A percentile compares a stretch with the other conserved stretches of the same genome.
These are phyloP conservation scores for Gaertneriomyces semiglobifer DNA, from an alignment of 192 early-diverging fungal genomes.

Conservation along the genomic window DNA sequence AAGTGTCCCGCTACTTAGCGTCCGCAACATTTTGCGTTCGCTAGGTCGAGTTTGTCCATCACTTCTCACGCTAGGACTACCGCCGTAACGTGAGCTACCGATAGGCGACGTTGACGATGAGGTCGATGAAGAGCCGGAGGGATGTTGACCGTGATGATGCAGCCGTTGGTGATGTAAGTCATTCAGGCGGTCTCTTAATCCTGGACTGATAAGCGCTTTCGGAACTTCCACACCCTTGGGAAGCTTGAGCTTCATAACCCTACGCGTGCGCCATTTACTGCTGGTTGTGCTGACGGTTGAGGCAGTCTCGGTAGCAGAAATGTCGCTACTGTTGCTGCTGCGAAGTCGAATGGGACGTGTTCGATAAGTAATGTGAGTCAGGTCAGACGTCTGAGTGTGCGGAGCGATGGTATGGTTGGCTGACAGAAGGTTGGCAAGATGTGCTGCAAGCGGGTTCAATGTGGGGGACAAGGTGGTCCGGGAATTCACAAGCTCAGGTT, in stretches of 20 bases:
- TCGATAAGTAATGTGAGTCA: conserved; percentile 79
- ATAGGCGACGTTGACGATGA: no score
- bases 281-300: background rate
- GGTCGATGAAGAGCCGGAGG: no score
- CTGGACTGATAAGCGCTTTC: conserved; percentile 7
- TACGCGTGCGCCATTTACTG: conserved; percentile 13
- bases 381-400: conserved; percentile 59
- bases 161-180: background rate
- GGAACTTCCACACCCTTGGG: conserved; percentile 19
- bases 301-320: background rate
- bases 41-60: no score
- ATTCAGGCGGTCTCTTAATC: conserved; percentile 11
- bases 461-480: conserved; percentile 39
- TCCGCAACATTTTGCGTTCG: no score
- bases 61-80: no score
- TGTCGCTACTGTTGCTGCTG: background rate
- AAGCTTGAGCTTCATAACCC: conserved; percentile 18
- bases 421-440: conserved; percentile 78
- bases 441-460: conserved; percentile 78
- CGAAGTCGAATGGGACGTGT: conserved; percentile 20
- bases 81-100: no score
- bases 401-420: conserved; percentile 87
- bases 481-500: conserved; percentile 38
- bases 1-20: no score
- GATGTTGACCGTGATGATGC: no score